Conservation (phyloP, 2,329 filamentous ascomycete genomes). For the Gremmenia infestans region DNA sequence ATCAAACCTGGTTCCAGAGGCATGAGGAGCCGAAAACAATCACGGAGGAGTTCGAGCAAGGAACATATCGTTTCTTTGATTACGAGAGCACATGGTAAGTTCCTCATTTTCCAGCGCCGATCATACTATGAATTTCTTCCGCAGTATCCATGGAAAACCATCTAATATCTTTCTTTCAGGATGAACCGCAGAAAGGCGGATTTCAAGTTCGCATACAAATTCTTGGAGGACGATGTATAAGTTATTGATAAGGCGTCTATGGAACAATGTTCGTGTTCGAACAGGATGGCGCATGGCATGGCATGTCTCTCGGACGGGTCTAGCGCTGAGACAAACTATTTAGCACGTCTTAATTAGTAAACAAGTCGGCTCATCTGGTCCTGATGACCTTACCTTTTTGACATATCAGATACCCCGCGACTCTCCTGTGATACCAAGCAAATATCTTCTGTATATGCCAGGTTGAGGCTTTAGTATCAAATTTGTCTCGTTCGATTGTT, state of each 20-base stretch:
- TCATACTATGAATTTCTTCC: slow-evolving; percentile 6
- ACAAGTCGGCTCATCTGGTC: slow-evolving; percentile 22
- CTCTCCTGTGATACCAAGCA: not conserved
- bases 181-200: slow-evolving; percentile 98
- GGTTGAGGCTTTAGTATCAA: not conserved
- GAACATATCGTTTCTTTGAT: slow-evolving; percentile 98
- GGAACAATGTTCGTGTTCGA: slow-evolving; percentile 63
- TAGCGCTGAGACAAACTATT: slow-evolving; percentile 36
- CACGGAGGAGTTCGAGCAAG: slow-evolving; percentile 97
- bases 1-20: slow-evolving; percentile 98
- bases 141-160: not conserved
- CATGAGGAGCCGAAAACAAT: slow-evolving; percentile 98
- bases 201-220: slow-evolving; percentile 98
- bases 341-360: slow-evolving; percentile 28
- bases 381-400: slow-evolving; percentile 13
- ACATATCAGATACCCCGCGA: not conserved
- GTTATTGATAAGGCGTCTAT: slow-evolving; percentile 53
- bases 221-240: slow-evolving; percentile 87
- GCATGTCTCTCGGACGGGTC: slow-evolving; percentile 56
- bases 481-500: not conserved
- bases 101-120: not conserved
- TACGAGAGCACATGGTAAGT: slow-evolving; percentile 97
- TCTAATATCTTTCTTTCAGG: slow-evolving; percentile 46
- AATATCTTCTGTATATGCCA: not conserved
- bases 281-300: slow-evolving; percentile 56